Conservation (phyloP, 2,329 filamentous ascomycete genomes). For the Cercospora sp. region DNA sequence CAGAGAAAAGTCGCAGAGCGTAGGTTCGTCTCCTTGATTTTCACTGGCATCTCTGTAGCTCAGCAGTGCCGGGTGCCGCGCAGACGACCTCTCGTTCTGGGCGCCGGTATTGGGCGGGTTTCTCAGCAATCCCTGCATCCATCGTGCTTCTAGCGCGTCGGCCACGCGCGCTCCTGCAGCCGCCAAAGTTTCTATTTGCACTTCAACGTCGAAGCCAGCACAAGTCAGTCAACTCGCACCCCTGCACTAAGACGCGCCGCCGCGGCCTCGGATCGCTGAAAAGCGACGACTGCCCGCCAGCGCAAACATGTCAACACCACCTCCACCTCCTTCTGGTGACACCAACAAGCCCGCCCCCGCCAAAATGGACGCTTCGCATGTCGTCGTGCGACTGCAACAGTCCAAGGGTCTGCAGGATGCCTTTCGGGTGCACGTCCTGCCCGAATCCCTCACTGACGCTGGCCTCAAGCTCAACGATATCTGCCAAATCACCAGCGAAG, state of each 20-base stretch:
- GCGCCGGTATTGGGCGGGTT: not conserved
- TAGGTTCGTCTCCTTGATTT: not conserved
- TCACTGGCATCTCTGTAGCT: not conserved
- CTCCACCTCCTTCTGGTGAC: not conserved
- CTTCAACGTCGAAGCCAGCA: not conserved
- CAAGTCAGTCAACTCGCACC: not conserved
- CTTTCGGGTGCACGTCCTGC: constrained; percentile 60
- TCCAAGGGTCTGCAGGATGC: constrained; percentile 51
- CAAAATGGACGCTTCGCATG: constrained; percentile 37
- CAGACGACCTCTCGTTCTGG: not conserved
- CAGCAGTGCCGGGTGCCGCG: not conserved
- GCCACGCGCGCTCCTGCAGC: not conserved
- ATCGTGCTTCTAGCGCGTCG: not conserved
- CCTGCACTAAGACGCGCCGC: not conserved
- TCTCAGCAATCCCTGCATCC: not conserved
- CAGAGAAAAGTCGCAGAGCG: not conserved
- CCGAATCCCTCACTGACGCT: constrained; percentile 57
- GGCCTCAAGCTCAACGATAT: constrained; percentile 60
- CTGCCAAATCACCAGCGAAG: constrained; percentile 53
- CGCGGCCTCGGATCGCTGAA: not conserved
- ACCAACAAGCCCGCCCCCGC: not conserved
- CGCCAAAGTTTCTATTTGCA: not conserved
- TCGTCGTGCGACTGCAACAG: constrained; percentile 54
- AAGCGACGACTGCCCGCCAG: not conserved
- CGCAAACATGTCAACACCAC: constrained; percentile 2